Base-by-base conservation (phyloP, 2,329 filamentous ascomycete genomes). In the Neopestalotiopsis sp. region DNA sequence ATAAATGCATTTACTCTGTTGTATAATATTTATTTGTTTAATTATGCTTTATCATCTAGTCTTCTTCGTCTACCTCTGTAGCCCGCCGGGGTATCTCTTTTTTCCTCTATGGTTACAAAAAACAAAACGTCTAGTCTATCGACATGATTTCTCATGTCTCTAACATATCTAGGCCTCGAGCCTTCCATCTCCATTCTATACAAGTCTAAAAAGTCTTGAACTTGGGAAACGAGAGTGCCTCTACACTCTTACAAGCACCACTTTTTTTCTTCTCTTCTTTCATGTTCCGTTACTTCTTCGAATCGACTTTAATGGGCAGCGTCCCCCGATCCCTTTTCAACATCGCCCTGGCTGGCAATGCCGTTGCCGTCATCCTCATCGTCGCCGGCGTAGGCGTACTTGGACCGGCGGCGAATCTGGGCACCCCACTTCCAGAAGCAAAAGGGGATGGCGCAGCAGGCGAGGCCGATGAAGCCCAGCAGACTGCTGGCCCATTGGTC, bases 371-470 rank as follows among this genome's bases (percentile, higher is more conserved):
- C 71, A 2, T 81, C 78, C 65, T 84, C 83, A 65, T 89, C 87
- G 4, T 88, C 87, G 1, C 86, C 87, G n/a, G 80, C 82, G 71
- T 93, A 97, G 0, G 94, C 94, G 76, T 89, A 97, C 79, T 89
- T 91, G 75, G 90, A 93, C 69, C 86, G 84, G 67, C 82, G 84
- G 5, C 94, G 86, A 73, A 97, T 97, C 5, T 79, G 78, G 17
- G 90, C 92, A 3, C 94, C 94, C 74, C 89, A 94, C 75, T 84
- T 89, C 85, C 92, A 97, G 81, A 97, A 97, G 32, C 93, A 79
- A 78, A 91, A 97, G 0, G 94, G 94, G 73, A 97, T 97, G 0
- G 85, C 88, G 78, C 94, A 97, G 82, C 94, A 97, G 0, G 88
- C 91, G 5, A 97, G 82, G 17, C 87, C 89, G 73, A 97, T 85